Conservation (phyloP, 306 rosid species). For the Inga leiocalycina region DNA sequence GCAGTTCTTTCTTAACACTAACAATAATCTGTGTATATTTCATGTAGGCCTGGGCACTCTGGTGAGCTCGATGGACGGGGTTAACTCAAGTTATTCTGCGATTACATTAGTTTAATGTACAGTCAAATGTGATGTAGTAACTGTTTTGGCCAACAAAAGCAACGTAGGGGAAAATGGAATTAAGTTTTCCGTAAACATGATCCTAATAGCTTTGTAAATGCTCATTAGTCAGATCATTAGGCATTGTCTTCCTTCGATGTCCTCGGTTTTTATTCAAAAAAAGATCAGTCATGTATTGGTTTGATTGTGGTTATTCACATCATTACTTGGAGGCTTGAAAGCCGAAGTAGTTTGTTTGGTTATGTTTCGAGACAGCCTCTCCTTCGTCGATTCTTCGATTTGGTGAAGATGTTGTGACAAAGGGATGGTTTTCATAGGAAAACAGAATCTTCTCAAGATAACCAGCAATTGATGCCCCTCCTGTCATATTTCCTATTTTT, state of each 20-base stretch:
- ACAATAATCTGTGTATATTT: constrained; percentile 28
- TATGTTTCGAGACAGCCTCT: background rate
- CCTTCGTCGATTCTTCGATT: background rate
- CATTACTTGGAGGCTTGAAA: background rate
- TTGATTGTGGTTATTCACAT: background rate
- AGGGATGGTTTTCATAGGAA: background rate
- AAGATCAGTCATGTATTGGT: too few species aligned
- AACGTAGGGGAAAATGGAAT: background rate
- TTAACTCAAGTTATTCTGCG: background rate
- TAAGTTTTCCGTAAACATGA: background rate
- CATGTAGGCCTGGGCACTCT: constrained; percentile 53
- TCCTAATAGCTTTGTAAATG: constrained; percentile 2
- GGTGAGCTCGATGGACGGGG: background rate
- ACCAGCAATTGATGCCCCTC: background rate
- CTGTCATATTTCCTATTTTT: background rate
- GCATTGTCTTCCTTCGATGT: background rate
- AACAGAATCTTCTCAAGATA: background rate
- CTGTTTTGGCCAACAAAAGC: too few species aligned
- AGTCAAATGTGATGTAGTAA: background rate
- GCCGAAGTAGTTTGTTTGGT: background rate
- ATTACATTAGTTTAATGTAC: constrained; percentile 13
- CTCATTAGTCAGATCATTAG: background rate
- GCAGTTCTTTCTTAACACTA: constrained; percentile 21
- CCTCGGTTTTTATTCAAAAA: background rate
- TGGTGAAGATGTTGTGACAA: background rate